A percentile compares a stretch with the other conserved stretches of the same genome.
phyloP scores from a whole-genome alignment of 495 filamentous ascomycete genomes.

The Letharia lupina region DNA sequence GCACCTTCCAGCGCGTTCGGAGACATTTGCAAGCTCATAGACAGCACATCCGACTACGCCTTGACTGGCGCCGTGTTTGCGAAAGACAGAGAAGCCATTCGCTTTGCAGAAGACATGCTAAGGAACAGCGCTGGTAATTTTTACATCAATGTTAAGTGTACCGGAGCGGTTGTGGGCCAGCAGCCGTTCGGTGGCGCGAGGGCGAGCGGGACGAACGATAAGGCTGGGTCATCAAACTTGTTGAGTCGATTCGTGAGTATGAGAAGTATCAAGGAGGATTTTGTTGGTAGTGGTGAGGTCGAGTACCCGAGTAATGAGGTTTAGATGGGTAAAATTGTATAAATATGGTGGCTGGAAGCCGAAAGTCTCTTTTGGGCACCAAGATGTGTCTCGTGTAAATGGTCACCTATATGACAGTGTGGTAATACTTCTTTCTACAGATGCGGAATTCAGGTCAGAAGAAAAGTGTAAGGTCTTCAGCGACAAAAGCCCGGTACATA shows the following conservation, averaged over 20 bases:
- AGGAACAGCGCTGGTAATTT: constrained; percentile 78
- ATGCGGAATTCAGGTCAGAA: not conserved
- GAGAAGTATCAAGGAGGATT: constrained; percentile 89
- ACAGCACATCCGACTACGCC: constrained; percentile 64
- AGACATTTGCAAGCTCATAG: constrained; percentile 48
- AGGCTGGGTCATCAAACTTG: constrained; percentile 72
- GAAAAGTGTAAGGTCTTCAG: no score
- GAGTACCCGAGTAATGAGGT: constrained; percentile 68
- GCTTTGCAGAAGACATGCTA: constrained; percentile 62
- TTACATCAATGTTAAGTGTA: constrained; percentile 90
- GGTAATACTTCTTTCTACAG: not conserved
- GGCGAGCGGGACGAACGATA: constrained; percentile 86
- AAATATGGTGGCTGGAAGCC: constrained; percentile 40
- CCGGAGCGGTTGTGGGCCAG: constrained; percentile 85
- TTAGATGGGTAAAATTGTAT: not conserved
- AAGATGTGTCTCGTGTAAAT: not conserved
- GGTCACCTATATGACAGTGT: not conserved
- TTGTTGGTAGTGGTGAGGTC: constrained; percentile 57
- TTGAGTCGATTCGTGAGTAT: constrained; percentile 72
- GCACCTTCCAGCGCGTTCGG: constrained; percentile 36
- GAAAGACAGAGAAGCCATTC: constrained; percentile 54
- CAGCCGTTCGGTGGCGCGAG: constrained; percentile 84
- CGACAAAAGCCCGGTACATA: not conserved
- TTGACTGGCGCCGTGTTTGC: constrained; percentile 76
- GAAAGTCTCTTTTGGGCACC: not conserved